Percentiles rank a stretch among this genome's conserved stretches.
Conservation (phyloP, 768 basidiomycete species). For the Galerina marginata region DNA sequence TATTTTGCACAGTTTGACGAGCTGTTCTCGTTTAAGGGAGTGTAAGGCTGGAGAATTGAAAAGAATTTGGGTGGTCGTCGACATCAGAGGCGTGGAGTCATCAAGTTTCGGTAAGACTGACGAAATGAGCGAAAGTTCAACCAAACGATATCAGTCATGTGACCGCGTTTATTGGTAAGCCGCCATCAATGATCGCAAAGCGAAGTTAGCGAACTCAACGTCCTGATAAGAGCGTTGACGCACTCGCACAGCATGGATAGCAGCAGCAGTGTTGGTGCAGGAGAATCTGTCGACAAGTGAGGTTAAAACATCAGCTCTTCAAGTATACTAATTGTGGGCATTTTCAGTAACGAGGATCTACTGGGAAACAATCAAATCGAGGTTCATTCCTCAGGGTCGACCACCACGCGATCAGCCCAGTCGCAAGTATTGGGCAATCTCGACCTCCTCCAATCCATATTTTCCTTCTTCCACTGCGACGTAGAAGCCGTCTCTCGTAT, state of each 20-base stretch:
- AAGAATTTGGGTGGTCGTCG: conserved; percentile 77
- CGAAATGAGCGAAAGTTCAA: conserved; percentile 8
- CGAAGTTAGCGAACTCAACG: no score
- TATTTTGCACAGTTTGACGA: conserved; percentile 84
- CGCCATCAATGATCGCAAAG: no score
- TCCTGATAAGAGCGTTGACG: no score
- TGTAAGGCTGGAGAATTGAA: conserved; percentile 86
- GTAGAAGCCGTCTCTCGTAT: background rate
- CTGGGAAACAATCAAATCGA: no score
- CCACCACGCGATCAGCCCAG: background rate
- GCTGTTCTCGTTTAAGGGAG: conserved; percentile 84
- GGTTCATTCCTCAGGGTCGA: no score
- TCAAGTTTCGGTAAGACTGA: conserved; percentile 1
- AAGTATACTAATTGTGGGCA: no score
- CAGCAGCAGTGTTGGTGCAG: no score
- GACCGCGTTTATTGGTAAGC: conserved; percentile 7
- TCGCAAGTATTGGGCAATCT: background rate
- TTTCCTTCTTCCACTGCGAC: background rate
- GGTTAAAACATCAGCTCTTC: no score
- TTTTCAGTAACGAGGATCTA: no score
- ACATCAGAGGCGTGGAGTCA: conserved; percentile 45
- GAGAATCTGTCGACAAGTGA: no score
- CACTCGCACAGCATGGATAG: no score
- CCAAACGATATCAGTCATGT: conserved; percentile 6
- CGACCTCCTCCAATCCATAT: background rate